These are phyloP conservation scores for Chrysanthemum makinoi DNA, from an alignment of 129 eudicot species.

Conservation along the genomic window DNA sequence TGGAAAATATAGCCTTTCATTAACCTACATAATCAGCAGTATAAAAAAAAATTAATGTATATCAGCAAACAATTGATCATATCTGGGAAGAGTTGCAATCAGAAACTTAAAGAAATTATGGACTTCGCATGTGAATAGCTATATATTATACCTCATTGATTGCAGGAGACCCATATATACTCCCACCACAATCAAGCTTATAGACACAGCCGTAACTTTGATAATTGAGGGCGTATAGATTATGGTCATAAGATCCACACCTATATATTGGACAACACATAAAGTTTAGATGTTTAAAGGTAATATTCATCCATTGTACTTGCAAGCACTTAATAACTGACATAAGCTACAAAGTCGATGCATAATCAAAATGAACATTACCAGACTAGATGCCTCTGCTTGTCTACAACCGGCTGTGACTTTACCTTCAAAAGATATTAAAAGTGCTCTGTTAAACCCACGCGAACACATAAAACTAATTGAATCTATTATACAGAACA, in stretches of 20 bases:
- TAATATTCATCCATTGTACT: not conserved
- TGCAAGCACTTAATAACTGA: not conserved
- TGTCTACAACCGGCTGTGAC: conserved; percentile 84
- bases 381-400: conserved; percentile 77
- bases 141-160: conserved; percentile 56
- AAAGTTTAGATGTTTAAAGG: not conserved
- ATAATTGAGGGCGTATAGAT: conserved; percentile 81
- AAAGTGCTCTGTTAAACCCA: no score
- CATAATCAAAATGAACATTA: conserved; percentile 30
- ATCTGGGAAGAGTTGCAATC: not conserved
- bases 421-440: conserved; percentile 33
- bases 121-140: not conserved
- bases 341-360: not conserved
- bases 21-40: conserved; percentile 40
- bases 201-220: conserved; percentile 49
- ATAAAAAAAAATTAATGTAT: not conserved
- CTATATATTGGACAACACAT: conserved; percentile 28
- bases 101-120: not conserved
- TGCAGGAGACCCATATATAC: conserved; percentile 84
- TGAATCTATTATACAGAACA: no score
- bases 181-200: conserved; percentile 75
- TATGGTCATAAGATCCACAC: conserved; percentile 95
- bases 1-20: conserved; percentile 67
- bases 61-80: not conserved
- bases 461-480: no score